Evolutionary conservation across 805 yeast species (phyloP), one percentile per base, ranked within the genome.

Genomic region (Starmerella floricola): DNA sequence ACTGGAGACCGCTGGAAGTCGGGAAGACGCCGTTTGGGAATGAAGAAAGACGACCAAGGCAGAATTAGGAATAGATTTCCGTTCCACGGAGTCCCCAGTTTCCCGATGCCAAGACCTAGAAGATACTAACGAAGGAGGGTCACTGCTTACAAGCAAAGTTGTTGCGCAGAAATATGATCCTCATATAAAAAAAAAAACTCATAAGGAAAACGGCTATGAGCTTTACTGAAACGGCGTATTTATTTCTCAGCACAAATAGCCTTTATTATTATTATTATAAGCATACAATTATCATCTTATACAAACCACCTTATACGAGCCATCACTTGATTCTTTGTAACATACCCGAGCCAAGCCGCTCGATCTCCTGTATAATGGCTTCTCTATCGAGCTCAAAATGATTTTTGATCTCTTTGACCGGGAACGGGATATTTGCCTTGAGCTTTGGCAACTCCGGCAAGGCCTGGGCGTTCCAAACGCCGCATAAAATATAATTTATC

Each of bases 381-480:
- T 73, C 79, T 55, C 72, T 78, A 60, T 85, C 83, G 44, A 85
- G 63, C 29, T 65, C 66, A 11, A 50, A 55, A 4, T 43, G 47
- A 3, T 39, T 35, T 13, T 39, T 40, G 50, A 36, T 45, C 21
- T 55, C 67, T 27, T 67, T 71, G 4, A 68, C 59, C 1, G 94
- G 93, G 54, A 74, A 78, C 12, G 87, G 93, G 46, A 81, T 59
- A 49, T 80, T 83, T 18, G 80, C 94, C 53, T 79, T 77, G 65
- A 85, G 86, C 59, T 78, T 81, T 15, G 45, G 40, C 56, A 74
- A 72, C 47, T 73, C 72, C 16, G 67, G 63, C 47, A 73, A 61
- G 30, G 72, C 69, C 3, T 71, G 61, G 2, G 95, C 94, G 40
- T 80, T 75, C 64, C 88, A 78, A 36, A 91, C 62, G 2, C 96